Evolutionary conservation across 805 yeast species (phyloP).

Genomic region (Candida ficus): DNA sequence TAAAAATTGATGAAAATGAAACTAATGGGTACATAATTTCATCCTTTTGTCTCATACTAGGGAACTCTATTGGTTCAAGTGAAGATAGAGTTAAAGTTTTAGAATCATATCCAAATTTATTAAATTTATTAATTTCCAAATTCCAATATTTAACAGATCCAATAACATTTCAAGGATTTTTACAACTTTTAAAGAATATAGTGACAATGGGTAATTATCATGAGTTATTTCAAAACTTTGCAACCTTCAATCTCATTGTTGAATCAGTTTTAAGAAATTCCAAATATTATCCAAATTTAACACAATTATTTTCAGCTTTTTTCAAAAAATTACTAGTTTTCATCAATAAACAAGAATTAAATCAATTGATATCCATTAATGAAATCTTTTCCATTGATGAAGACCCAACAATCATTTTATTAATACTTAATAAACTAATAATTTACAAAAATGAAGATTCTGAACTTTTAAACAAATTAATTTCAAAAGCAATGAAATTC

Average conservation of each 20-base stretch:
- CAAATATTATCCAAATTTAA: slow-evolving; percentile 21
- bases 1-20: neutral
- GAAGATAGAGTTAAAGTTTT: slow-evolving; percentile 13
- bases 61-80: slow-evolving; percentile 21
- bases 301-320: slow-evolving; percentile 11
- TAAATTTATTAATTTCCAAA: slow-evolving; percentile 12
- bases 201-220: slow-evolving; percentile 12
- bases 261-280: slow-evolving; percentile 21
- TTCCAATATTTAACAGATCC: slow-evolving; percentile 21
- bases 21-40: slow-evolving; percentile 22
- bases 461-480: slow-evolving; percentile 2
- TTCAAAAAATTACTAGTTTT: slow-evolving; percentile 20
- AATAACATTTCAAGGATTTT: slow-evolving; percentile 22
- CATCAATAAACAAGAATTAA: slow-evolving; percentile 8
- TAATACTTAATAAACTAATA: slow-evolving; percentile 18
- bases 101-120: slow-evolving; percentile 11
- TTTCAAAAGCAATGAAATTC: slow-evolving; percentile 13
- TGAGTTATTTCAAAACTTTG: slow-evolving; percentile 12
- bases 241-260: slow-evolving; percentile 9
- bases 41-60: slow-evolving; percentile 17
- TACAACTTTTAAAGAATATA: slow-evolving; percentile 19
- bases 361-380: slow-evolving; percentile 2
- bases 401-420: slow-evolving; percentile 10
- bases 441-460: slow-evolving; percentile 13
- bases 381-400: neutral